A percentile compares a stretch with the other conserved stretches of the same genome.
Conservation (phyloP, 2,329 filamentous ascomycete genomes). For the Huntiella savannae region DNA sequence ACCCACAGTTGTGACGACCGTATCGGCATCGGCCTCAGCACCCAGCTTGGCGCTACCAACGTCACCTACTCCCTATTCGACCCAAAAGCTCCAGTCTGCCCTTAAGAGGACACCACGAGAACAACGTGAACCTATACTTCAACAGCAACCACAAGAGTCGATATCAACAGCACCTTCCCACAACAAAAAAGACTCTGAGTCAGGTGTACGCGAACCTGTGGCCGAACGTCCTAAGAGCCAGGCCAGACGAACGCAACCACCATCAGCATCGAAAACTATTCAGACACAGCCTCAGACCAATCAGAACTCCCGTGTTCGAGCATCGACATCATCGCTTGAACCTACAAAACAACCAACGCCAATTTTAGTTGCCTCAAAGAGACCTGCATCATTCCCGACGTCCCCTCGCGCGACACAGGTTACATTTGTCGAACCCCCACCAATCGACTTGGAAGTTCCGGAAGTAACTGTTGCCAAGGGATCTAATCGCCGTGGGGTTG, state of each 20-base stretch:
- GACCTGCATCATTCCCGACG: slow-evolving; percentile 21
- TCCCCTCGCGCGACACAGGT: slow-evolving; percentile 13
- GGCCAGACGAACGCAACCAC: not conserved
- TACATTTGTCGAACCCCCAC: slow-evolving; percentile 8
- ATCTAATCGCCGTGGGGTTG: slow-evolving; percentile 7
- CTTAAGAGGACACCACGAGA: slow-evolving; percentile 8
- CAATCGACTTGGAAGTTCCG: not conserved
- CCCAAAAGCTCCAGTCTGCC: slow-evolving; percentile 6
- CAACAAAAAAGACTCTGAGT: not conserved
- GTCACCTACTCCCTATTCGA: slow-evolving; percentile 12
- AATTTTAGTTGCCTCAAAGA: slow-evolving; percentile 14
- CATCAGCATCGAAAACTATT: not conserved
- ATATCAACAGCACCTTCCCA: not conserved
- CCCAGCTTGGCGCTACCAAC: slow-evolving; percentile 13
- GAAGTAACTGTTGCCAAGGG: slow-evolving; percentile 3
- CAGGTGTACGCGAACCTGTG: not conserved
- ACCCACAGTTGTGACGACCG: slow-evolving; percentile 4
- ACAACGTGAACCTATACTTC: slow-evolving; percentile 4
- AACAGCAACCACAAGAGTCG: slow-evolving; percentile 9
- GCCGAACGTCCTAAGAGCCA: not conserved
- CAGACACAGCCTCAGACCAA: slow-evolving; percentile 4
- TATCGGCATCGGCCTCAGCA: slow-evolving; percentile 8
- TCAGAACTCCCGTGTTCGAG: slow-evolving; percentile 14
- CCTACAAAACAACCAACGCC: slow-evolving; percentile 8
- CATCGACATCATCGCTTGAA: slow-evolving; percentile 16